These are phyloP conservation scores for Hygrocybe punicea DNA, from an alignment of 768 basidiomycete species.

Conservation along the genomic window DNA sequence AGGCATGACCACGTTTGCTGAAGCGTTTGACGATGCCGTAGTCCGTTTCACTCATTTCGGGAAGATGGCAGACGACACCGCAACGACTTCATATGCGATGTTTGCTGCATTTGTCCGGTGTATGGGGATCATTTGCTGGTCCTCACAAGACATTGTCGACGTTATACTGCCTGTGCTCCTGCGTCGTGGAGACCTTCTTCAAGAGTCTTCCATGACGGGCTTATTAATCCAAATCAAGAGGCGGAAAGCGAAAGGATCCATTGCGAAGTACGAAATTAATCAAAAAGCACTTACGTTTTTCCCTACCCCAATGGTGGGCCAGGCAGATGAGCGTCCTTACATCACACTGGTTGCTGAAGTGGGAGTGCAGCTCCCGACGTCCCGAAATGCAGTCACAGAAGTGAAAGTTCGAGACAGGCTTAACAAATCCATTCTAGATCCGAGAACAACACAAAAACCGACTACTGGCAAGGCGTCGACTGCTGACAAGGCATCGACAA, in stretches of 20 bases:
- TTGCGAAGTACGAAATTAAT: constrained; percentile 7
- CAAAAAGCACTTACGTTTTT: neutral
- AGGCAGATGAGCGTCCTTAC: constrained; percentile 11
- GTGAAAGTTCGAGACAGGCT: neutral
- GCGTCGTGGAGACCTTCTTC: constrained; percentile 1
- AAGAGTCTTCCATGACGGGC: constrained; percentile 11
- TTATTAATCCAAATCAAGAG: constrained; percentile 23
- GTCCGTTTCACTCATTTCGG: constrained; percentile 34
- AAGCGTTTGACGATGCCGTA: constrained; percentile 22
- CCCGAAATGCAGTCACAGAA: neutral
- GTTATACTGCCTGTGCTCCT: constrained; percentile 27
- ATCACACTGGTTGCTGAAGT: constrained; percentile 20
- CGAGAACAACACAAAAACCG: neutral
- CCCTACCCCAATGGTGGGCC: neutral
- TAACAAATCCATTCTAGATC: too few relatives aligned
- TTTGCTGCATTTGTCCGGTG: constrained; percentile 24
- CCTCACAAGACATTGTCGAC: constrained; percentile 18
- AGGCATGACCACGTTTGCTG: constrained; percentile 2
- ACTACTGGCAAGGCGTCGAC: neutral
- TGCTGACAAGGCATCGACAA: too few relatives aligned
- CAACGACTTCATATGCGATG: constrained; percentile 13
- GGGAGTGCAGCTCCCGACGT: constrained; percentile 9
- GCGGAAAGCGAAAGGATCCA: neutral
- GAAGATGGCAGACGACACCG: constrained; percentile 20
- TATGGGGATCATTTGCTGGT: constrained; percentile 22